These are phyloP conservation scores for Cladosporium austrohemisphaericum DNA, from an alignment of 2,329 filamentous ascomycete species.

Conservation along the genomic window DNA sequence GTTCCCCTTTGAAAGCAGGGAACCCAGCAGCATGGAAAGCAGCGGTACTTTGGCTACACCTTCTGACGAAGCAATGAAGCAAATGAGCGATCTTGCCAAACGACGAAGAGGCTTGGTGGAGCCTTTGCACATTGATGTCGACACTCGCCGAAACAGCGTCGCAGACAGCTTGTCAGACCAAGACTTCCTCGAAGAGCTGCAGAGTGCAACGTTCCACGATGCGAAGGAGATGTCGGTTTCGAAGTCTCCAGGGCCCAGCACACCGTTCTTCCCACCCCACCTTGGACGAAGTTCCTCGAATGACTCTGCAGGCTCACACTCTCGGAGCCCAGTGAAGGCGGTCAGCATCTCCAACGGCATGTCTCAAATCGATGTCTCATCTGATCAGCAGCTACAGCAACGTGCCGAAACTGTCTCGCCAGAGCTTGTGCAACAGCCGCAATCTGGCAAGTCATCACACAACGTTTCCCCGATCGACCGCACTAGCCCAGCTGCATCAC, in stretches of 20 bases:
- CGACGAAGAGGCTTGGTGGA: constrained; percentile 40
- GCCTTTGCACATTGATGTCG: constrained; percentile 36
- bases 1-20: background rate
- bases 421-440: background rate
- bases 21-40: constrained; percentile 15
- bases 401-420: background rate
- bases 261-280: constrained; percentile 53
- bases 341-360: constrained; percentile 6
- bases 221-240: constrained; percentile 75
- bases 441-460: constrained; percentile 1
- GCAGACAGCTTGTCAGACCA: constrained; percentile 60
- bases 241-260: constrained; percentile 76
- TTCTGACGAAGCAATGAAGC: constrained; percentile 12
- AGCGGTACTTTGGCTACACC: background rate
- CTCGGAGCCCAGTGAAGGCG: constrained; percentile 7
- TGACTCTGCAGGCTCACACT: constrained; percentile 18
- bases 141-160: constrained; percentile 37
- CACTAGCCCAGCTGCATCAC: constrained; percentile 32
- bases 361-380: background rate
- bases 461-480: constrained; percentile 27
- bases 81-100: constrained; percentile 32
- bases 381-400: constrained; percentile 12
- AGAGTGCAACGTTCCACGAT: constrained; percentile 75
- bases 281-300: constrained; percentile 25
- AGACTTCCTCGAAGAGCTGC: constrained; percentile 67